phyloP scores from a whole-genome alignment of 129 eudicot species.

The Pulicaria dysenterica region DNA sequence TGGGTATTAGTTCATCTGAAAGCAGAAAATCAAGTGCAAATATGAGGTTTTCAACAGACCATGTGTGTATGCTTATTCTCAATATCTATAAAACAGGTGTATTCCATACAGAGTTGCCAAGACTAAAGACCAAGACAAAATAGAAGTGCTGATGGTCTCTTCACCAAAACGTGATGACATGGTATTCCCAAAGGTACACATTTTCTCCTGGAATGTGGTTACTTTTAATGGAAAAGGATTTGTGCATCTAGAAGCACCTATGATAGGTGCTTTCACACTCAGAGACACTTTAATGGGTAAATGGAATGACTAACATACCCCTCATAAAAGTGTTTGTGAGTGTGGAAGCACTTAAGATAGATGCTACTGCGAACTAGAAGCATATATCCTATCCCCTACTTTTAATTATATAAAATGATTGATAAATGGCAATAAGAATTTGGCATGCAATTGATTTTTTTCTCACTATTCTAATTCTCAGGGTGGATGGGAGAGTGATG shows the following conservation, averaged over 20 bases:
- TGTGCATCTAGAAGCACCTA: too few species aligned
- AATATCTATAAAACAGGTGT: slow-evolving; percentile 48
- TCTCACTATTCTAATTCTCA: slow-evolving; percentile 18
- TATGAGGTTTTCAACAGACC: background rate
- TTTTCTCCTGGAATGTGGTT: slow-evolving; percentile 1
- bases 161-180: slow-evolving; percentile 67
- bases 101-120: slow-evolving; percentile 56
- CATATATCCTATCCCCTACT: too few species aligned
- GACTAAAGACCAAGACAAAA: slow-evolving; percentile 30
- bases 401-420: background rate
- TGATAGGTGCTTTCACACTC: too few species aligned
- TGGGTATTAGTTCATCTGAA: too few species aligned
- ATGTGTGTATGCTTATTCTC: slow-evolving; percentile 18
- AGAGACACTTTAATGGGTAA: too few species aligned
- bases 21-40: background rate
- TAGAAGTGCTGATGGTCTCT: slow-evolving; percentile 69
- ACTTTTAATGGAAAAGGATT: slow-evolving; percentile 5
- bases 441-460: slow-evolving; percentile 4
- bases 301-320: too few species aligned
- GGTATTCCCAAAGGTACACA: slow-evolving; percentile 66
- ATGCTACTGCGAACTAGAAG: too few species aligned
- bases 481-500: slow-evolving; percentile 87
- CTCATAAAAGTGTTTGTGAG: too few species aligned
- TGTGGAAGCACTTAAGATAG: too few species aligned
- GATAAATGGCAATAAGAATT: slow-evolving; percentile 8